phyloP scores from a whole-genome alignment of 78 protist species.

The Cavenderia fasciculata region DNA sequence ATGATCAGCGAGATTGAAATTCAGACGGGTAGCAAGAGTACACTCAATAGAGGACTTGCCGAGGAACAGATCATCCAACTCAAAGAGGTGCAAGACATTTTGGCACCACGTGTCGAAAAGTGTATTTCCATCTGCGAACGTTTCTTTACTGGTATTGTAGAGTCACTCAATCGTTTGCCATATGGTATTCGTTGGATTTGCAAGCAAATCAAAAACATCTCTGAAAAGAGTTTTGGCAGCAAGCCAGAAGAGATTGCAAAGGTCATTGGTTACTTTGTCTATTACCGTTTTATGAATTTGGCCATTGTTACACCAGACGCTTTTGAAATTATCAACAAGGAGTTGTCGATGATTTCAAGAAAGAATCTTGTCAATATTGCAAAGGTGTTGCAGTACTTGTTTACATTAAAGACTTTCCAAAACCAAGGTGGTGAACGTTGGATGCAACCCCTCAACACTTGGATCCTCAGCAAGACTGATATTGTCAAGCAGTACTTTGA shows the following conservation, averaged over 20 bases:
- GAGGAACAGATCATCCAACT: conserved; percentile 73
- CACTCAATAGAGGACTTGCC: conserved; percentile 53
- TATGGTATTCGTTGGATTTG: conserved; percentile 91
- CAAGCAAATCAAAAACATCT: conserved; percentile 72
- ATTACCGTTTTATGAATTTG: conserved; percentile 84
- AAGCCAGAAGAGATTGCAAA: conserved; percentile 72
- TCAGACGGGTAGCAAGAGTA: conserved; percentile 60
- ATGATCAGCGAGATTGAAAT: conserved; percentile 71
- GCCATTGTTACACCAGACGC: conserved; percentile 81
- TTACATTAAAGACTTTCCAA: conserved; percentile 75
- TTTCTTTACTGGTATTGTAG: conserved; percentile 82
- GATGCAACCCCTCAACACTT: conserved; percentile 71
- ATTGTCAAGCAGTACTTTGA: conserved; percentile 74
- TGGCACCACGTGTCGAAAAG: conserved; percentile 73
- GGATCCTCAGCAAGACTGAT: conserved; percentile 45
- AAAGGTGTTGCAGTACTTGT: conserved; percentile 75
- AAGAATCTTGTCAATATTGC: conserved; percentile 70
- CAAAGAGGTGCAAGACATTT: conserved; percentile 73
- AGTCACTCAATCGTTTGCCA: conserved; percentile 82
- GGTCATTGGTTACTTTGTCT: conserved; percentile 71
- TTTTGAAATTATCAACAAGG: conserved; percentile 58
- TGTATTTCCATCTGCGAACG: conserved; percentile 77
- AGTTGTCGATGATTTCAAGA: conserved; percentile 51
- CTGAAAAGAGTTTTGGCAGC: conserved; percentile 59
- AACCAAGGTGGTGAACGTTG: conserved; percentile 77